These are phyloP conservation scores for Aaosphaeria pasadenensis DNA, from an alignment of 2,329 filamentous ascomycete species.

Conservation along the genomic window DNA sequence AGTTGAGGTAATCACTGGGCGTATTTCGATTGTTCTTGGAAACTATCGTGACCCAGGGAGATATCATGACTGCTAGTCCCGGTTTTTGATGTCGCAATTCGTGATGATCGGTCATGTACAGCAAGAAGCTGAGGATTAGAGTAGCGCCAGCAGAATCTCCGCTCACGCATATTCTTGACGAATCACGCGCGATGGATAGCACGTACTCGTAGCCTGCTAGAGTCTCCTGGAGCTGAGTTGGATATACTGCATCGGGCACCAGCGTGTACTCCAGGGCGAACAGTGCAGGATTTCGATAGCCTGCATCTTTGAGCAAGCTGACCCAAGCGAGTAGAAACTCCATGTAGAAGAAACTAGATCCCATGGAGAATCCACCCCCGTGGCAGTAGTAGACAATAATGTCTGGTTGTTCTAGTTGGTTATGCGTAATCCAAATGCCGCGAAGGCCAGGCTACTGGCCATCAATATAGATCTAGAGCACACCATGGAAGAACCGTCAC, in stretches of 20 bases:
- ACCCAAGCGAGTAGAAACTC: conserved; percentile 78
- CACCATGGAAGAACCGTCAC: conserved; percentile 8
- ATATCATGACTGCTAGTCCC: conserved; percentile 69
- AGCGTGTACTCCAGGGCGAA: conserved; percentile 80
- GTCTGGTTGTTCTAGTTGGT: conserved; percentile 62
- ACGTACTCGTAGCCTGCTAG: conserved; percentile 70
- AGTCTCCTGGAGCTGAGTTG: conserved; percentile 69
- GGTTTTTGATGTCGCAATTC: conserved; percentile 47
- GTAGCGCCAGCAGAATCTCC: conserved; percentile 80
- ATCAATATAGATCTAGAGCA: background rate
- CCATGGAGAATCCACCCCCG: conserved; percentile 82
- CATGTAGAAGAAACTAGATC: conserved; percentile 75
- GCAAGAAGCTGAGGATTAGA: conserved; percentile 68
- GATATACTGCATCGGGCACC: conserved; percentile 71
- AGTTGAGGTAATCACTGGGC: conserved; percentile 71
- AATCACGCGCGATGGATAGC: conserved; percentile 55
- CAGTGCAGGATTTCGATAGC: conserved; percentile 72
- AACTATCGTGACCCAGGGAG: conserved; percentile 75
- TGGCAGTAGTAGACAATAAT: conserved; percentile 81
- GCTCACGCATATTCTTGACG: conserved; percentile 65
- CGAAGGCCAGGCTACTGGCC: conserved; percentile 46
- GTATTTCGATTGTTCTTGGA: conserved; percentile 67
- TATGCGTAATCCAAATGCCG: conserved; percentile 68
- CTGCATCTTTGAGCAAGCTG: conserved; percentile 59
- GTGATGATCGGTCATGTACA: conserved; percentile 58